Evolutionary conservation across 2,329 filamentous ascomycete species (phyloP), one percentile per base, ranked within the genome.

Genomic region (Hypomyces rosellus): DNA sequence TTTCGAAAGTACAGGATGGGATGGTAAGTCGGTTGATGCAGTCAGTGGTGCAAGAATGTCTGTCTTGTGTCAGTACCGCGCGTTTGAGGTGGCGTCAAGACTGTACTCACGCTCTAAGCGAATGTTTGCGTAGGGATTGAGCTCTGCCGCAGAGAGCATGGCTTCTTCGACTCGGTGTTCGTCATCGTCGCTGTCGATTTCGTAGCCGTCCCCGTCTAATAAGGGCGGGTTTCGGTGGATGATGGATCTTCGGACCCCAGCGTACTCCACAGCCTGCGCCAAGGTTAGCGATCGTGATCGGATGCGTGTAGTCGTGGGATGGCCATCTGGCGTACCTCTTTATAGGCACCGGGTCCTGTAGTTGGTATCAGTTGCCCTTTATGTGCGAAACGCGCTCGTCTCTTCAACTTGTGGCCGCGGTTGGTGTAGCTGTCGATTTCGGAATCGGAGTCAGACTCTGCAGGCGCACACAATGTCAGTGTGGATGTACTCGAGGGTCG

Each of bases 391-490:
- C 82, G 78, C 41, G 88, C 84, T 59, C 82, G 79, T 66, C 82
- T 86, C 73, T 90, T 88, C 42, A 92, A 74, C 65, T 91, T 92
- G 67, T 89, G 82, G 54, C 86, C 86, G 62, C 87, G 84, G 67
- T 90, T 90, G 51, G 82, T 85, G 59, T 79, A 80, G 59, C 79
- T 76, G 53, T 84, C 77, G 59, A 89, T 83, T 49, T 82, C 79
- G 53, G 84, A 82, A 66, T 92, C 88, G 52, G 86, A 88, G 65
- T 91, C 88, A 59, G 84, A 88, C 55, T 89, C 88, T 90, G 68
- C 37, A 50, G 48, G 42, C 49, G 57, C 45, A 42, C 54, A 37
- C 43, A 49, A 37, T 43, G 62, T 62, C 54, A 63, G 57, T 51
- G 22, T 20, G 30, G n/a, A 6, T 25, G 33, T 18, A 4, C 11